Percentiles rank a stretch among this genome's conserved stretches.
These are phyloP conservation scores for Sarocladium oryzae DNA, from an alignment of 2,329 filamentous ascomycete genomes.

Conservation along the genomic window DNA sequence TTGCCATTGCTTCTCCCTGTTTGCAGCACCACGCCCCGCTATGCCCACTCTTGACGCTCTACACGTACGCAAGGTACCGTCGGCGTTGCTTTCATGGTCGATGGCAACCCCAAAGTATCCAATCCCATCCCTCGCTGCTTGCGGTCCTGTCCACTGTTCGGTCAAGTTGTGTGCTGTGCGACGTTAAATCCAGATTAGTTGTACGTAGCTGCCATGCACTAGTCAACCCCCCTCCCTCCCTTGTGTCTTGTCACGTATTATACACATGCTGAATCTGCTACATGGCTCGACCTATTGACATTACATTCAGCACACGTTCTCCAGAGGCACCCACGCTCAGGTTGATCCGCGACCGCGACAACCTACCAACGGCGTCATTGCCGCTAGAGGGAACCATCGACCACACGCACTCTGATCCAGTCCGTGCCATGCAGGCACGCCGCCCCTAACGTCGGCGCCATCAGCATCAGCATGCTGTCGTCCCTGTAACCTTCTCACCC, in stretches of 20 bases:
- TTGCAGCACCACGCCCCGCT: constrained; percentile 1
- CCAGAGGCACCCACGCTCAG: not conserved
- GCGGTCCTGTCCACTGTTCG: not conserved
- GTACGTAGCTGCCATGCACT: not conserved
- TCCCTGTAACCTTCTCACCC: not conserved
- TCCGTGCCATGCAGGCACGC: not conserved
- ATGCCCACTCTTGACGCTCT: constrained; percentile 1
- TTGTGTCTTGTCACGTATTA: constrained; percentile 5
- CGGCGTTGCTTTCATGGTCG: not conserved
- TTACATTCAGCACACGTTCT: not conserved
- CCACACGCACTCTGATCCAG: not conserved
- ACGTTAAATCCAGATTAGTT: not conserved
- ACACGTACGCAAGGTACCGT: not conserved
- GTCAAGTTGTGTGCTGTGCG: constrained; percentile 8
- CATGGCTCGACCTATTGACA: not conserved
- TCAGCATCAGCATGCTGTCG: constrained; percentile 4
- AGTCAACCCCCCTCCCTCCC: not conserved
- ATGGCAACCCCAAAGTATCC: too few species aligned
- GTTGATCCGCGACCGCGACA: not conserved
- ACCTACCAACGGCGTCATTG: not conserved
- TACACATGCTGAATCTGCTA: not conserved
- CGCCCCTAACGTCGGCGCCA: not conserved
- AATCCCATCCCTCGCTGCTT: too few species aligned
- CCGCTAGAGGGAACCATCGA: not conserved
- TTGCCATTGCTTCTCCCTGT: not conserved